Evolutionary conservation across 208 protist species (phyloP).

Genomic region (Crithidia brevicula): DNA sequence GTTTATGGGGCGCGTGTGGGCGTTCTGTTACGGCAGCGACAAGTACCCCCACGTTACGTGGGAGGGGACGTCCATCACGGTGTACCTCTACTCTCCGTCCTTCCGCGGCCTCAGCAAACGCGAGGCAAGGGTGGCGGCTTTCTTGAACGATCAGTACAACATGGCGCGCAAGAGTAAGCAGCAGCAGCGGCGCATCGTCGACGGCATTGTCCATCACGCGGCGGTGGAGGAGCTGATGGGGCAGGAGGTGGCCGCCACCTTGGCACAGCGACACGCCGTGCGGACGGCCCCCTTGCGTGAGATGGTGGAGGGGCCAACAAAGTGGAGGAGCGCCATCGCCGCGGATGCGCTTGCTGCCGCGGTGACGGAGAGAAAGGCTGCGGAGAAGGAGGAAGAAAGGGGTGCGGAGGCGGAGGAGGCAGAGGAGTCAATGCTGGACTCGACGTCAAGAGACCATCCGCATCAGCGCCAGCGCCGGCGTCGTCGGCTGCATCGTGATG

Average conservation of each 20-base stretch:
- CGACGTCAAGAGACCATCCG: too few species aligned
- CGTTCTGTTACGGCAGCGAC: conserved; percentile 86
- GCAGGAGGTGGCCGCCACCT: conserved; percentile 25
- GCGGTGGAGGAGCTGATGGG: conserved; percentile 59
- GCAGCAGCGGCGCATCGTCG: conserved; percentile 49
- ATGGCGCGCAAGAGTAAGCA: conserved; percentile 77
- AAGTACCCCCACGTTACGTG: conserved; percentile 81
- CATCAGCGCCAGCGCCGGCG: too few species aligned
- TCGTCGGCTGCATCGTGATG: too few species aligned
- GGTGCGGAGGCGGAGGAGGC: neutral
- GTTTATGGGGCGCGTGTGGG: conserved; percentile 85
- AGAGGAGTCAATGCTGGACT: too few species aligned
- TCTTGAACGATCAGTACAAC: conserved; percentile 89
- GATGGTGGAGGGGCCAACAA: conserved; percentile 26
- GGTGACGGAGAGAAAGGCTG: too few species aligned
- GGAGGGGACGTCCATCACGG: conserved; percentile 59
- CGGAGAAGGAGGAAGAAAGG: neutral
- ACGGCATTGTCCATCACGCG: conserved; percentile 30
- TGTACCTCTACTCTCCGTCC: conserved; percentile 84
- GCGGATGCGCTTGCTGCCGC: too few species aligned
- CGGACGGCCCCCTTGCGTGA: conserved; percentile 54
- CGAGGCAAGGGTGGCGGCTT: conserved; percentile 81
- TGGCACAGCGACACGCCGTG: conserved; percentile 47
- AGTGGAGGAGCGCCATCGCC: conserved; percentile 33
- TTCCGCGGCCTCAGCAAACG: conserved; percentile 83